Conservation (phyloP, 257 asterid genomes). For the Sherardia arvensis region DNA sequence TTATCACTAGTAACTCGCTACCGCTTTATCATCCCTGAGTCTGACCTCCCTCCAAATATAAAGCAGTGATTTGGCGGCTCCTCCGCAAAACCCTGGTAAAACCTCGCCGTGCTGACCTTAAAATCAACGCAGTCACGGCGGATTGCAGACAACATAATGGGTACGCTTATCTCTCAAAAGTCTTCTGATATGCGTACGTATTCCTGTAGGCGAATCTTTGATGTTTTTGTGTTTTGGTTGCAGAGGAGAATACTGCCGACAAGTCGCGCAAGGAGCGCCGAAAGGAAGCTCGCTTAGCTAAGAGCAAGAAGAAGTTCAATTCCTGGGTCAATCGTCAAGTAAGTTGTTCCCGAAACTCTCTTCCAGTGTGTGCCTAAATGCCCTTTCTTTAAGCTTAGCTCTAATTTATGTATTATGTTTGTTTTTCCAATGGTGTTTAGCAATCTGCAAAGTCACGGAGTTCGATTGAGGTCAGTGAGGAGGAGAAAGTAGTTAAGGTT, state of each 20-base stretch:
- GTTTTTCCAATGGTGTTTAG: slow-evolving; percentile 7
- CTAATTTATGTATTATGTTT: not conserved
- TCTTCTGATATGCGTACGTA: not conserved
- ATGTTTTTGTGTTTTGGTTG: not conserved
- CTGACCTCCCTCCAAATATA: not conserved
- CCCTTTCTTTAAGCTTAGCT: not conserved
- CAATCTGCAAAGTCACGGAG: slow-evolving; percentile 20
- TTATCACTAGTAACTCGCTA: too few relatives aligned
- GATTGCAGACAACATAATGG: slow-evolving; percentile 1
- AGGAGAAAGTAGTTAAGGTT: too few relatives aligned
- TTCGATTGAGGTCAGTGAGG: too few relatives aligned
- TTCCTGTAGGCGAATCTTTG: not conserved
- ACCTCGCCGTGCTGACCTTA: not conserved
- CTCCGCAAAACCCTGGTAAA: not conserved
- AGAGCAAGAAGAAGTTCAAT: slow-evolving; percentile 50
- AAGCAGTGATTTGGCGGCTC: not conserved
- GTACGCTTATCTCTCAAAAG: not conserved
- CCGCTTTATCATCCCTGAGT: not conserved
- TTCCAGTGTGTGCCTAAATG: not conserved
- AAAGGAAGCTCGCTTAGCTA: slow-evolving; percentile 52
- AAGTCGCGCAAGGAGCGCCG: slow-evolving; percentile 50
- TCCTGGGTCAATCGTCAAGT: slow-evolving; percentile 60
- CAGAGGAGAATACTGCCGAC: slow-evolving; percentile 23
- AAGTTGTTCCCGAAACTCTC: slow-evolving; percentile 1
- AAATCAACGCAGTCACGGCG: not conserved